Conservation (phyloP, 768 basidiomycete species). For the Lactarius psammicola region DNA sequence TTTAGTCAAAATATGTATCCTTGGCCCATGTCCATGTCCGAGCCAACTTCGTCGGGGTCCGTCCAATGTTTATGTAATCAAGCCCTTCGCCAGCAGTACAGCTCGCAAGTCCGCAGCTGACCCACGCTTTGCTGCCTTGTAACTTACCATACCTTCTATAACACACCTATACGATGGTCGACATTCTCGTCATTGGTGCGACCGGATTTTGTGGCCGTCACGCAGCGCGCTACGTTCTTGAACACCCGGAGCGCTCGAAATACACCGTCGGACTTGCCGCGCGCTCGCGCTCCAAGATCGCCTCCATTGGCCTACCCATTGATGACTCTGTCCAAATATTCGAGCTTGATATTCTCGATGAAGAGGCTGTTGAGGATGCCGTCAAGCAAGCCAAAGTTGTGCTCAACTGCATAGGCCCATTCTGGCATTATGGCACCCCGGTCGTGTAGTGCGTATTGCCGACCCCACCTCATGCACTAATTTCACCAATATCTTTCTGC, state of each 20-base stretch:
- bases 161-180: slow-evolving; percentile 14
- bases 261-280: slow-evolving; percentile 24
- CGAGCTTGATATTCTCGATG: slow-evolving; percentile 59
- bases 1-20: slow-evolving; percentile 15
- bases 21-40: not conserved
- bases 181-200: slow-evolving; percentile 29
- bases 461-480: too few species aligned
- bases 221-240: slow-evolving; percentile 25
- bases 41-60: too few species aligned
- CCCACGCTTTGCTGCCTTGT: not conserved
- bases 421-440: slow-evolving; percentile 65
- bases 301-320: slow-evolving; percentile 13
- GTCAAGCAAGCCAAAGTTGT: slow-evolving; percentile 64
- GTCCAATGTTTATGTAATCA: slow-evolving; percentile 7
- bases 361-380: slow-evolving; percentile 51
- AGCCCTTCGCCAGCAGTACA: not conserved
- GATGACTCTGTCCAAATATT: slow-evolving; percentile 40
- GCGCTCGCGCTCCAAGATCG: slow-evolving; percentile 24
- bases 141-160: not conserved
- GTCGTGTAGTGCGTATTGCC: slow-evolving; percentile 55
- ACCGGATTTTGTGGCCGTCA: slow-evolving; percentile 30
- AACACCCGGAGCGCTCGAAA: slow-evolving; percentile 24
- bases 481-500: not conserved
- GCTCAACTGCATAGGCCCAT: slow-evolving; percentile 78
- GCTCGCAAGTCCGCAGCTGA: too few species aligned